Conservation (phyloP, 306 rosid genomes). For the Castanospermum australe region DNA sequence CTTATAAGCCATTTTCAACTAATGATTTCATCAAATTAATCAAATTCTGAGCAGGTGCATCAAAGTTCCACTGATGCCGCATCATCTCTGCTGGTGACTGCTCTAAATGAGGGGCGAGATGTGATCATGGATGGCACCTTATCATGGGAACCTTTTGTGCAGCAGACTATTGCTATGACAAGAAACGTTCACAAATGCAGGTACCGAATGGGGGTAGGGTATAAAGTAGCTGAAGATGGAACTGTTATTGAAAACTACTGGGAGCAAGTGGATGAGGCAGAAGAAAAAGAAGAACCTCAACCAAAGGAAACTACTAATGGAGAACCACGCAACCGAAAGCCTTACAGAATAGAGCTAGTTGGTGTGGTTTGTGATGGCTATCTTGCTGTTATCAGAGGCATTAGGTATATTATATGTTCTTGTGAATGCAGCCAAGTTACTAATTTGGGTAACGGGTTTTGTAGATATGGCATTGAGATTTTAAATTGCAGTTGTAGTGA, state of each 20-base stretch:
- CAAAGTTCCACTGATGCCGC: slow-evolving; percentile 87
- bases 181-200: slow-evolving; percentile 71
- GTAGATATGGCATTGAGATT: neutral
- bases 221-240: slow-evolving; percentile 66
- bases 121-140: slow-evolving; percentile 92
- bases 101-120: slow-evolving; percentile 84
- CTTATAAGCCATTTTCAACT: neutral
- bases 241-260: slow-evolving; percentile 73
- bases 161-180: slow-evolving; percentile 82
- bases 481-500: too few species aligned
- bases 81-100: slow-evolving; percentile 82
- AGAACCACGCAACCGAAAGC: slow-evolving; percentile 34
- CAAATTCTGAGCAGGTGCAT: slow-evolving; percentile 57
- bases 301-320: neutral
- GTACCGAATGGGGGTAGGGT: slow-evolving; percentile 91
- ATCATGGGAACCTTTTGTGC: slow-evolving; percentile 87
- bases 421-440: neutral
- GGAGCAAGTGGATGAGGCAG: slow-evolving; percentile 57
- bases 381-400: slow-evolving; percentile 90
- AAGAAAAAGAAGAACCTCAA: slow-evolving; percentile 28
- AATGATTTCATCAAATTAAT: neutral
- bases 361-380: slow-evolving; percentile 96
- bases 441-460: neutral
- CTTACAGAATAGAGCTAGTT: slow-evolving; percentile 88
- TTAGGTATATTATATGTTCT: slow-evolving; percentile 50